Evolutionary conservation across 805 yeast species (phyloP).

Genomic region (Yarrowia deformans): DNA sequence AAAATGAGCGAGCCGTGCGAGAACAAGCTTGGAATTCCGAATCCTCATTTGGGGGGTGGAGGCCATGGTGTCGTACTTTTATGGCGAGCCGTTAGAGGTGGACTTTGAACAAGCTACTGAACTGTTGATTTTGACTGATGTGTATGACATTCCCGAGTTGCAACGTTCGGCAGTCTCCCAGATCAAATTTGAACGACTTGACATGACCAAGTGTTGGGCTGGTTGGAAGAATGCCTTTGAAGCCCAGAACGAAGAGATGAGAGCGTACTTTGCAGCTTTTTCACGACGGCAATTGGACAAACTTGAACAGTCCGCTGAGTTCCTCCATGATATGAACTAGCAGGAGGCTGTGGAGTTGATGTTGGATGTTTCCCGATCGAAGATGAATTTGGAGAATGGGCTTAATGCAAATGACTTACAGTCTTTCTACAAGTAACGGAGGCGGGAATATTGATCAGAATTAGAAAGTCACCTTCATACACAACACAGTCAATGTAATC

Average conservation of each 20-base stretch:
- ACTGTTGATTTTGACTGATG: not conserved
- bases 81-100: not conserved
- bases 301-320: not conserved
- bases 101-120: not conserved
- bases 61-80: slow-evolving; percentile 2
- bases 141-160: slow-evolving; percentile 2
- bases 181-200: not conserved
- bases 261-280: not conserved
- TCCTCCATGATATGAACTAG: not conserved
- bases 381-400: not conserved
- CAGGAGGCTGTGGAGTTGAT: not conserved
- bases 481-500: not conserved
- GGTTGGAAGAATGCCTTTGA: not conserved
- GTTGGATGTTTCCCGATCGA: not conserved
- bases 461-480: no score
- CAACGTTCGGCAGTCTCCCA: not conserved
- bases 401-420: no score
- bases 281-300: not conserved
- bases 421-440: no score
- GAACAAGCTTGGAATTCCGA: not conserved
- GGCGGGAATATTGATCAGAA: no score
- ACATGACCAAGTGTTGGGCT: not conserved
- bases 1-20: not conserved
- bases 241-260: not conserved
- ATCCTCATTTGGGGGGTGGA: slow-evolving; percentile 2